Evolutionary conservation across 495 filamentous ascomycete species (phyloP).

Genomic region (Opeltia flavorubescens): DNA sequence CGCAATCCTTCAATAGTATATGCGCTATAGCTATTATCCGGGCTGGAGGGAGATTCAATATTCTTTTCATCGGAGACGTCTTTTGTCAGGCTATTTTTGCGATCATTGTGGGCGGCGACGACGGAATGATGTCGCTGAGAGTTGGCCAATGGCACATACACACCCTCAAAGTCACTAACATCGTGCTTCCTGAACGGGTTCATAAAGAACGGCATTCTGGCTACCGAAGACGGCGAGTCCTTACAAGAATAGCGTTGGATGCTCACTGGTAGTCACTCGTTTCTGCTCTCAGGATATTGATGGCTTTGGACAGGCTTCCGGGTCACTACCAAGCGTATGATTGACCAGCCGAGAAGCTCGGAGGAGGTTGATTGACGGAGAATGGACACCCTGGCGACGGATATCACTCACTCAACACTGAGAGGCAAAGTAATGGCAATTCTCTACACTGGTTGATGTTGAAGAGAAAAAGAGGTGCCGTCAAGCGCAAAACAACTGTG

Average conservation of each 20-base stretch:
- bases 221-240: neutral
- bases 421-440: neutral
- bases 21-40: conserved; percentile 15
- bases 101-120: conserved; percentile 17
- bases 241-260: neutral
- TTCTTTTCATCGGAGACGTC: conserved; percentile 22
- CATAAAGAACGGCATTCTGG: conserved; percentile 21
- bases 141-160: conserved; percentile 37
- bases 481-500: too few relatives aligned
- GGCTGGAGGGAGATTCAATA: conserved; percentile 4
- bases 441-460: too few relatives aligned
- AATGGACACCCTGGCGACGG: neutral
- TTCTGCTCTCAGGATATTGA: neutral
- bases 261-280: neutral
- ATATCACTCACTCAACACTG: neutral
- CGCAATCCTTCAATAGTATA: conserved; percentile 34
- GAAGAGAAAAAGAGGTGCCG: too few relatives aligned
- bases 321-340: too few relatives aligned
- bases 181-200: conserved; percentile 40
- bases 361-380: neutral
- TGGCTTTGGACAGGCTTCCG: neutral
- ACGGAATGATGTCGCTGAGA: conserved; percentile 22
- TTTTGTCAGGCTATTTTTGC: conserved; percentile 16
- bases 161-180: conserved; percentile 31
- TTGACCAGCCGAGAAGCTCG: too few relatives aligned